Evolutionary conservation across 2,329 filamentous ascomycete species (phyloP), one percentile per base, ranked within the genome.

Genomic region (Myriosclerotinia duriaeana): DNA sequence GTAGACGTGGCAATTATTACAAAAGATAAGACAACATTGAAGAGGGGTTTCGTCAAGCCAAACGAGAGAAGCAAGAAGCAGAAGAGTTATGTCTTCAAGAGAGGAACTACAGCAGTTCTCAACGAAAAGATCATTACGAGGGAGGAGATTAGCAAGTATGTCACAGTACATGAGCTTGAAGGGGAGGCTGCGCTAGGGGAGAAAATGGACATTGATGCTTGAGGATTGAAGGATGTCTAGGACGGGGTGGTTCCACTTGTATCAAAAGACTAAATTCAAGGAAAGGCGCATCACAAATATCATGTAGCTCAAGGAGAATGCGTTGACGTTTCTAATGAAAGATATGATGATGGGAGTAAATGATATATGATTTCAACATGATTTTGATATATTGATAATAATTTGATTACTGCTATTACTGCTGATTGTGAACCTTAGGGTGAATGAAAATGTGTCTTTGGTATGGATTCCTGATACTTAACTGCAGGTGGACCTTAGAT

Each of bases 1-100:
- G 95, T 99, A 67, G 96, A 99, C 77, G 91, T 99, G 44, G 94
- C 93, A 71, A 87, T 99, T 75, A 99, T 99, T 77, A 96, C 94
- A 69, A 86, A 89, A 75, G 93, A 97, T 74, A 97, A 97, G 88
- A 97, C 95, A 38, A 95, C 91, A 38, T 80, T 99, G 77, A 85
- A 96, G 85, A 86, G 95, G 76, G 97, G 97, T 81, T 95, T 91
- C 83, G 90, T 96, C 78, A 94, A 85, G 78, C 95, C 95, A 67
- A 99, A 99, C 80, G 88, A 93, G 83, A 88, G 96, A 78, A 90
- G 87, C 73, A 85, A 90, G 78, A 99, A 99, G 86, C 86, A 95
- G 79, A 88, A 93, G 82, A 95, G 93, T 81, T 99, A 99, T 83
- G 86, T 87, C 75, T 99, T 97, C 83, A 83, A 84, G 73, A 87